Percentiles rank a stretch among this genome's conserved stretches.
Conservation (phyloP, 768 basidiomycete genomes). For the Podaxis carcinomalis region DNA sequence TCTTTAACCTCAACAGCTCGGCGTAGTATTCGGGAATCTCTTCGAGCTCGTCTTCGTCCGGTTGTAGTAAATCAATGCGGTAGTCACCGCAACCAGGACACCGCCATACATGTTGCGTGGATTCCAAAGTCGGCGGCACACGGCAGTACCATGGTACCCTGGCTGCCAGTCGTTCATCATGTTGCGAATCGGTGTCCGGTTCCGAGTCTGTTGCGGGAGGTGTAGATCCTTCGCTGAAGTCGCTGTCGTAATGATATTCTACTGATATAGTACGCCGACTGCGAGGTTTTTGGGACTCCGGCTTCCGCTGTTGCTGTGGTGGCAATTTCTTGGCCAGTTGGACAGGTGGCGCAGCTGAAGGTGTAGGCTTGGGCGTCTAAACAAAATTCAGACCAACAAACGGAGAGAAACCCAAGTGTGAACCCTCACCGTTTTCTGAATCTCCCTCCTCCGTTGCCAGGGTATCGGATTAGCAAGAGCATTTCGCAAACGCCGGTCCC, state of each 20-base stretch:
- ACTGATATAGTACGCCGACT: neutral
- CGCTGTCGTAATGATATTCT: slow-evolving; percentile 43
- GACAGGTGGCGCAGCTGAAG: neutral
- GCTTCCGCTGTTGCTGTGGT: neutral
- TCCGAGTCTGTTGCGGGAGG: slow-evolving; percentile 37
- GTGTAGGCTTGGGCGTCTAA: neutral
- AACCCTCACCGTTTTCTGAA: neutral
- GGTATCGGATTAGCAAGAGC: slow-evolving; percentile 10
- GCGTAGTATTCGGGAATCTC: slow-evolving; percentile 19
- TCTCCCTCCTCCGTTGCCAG: slow-evolving; percentile 12
- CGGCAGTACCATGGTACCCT: slow-evolving; percentile 33
- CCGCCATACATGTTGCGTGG: slow-evolving; percentile 45
- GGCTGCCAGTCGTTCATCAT: slow-evolving; percentile 15
- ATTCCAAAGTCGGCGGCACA: slow-evolving; percentile 33
- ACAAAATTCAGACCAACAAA: neutral
- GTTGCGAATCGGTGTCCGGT: slow-evolving; percentile 17
- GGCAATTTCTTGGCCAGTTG: neutral
- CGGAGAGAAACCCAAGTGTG: neutral
- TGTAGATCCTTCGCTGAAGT: slow-evolving; percentile 53
- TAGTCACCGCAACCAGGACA: slow-evolving; percentile 40
- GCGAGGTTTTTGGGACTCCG: neutral
- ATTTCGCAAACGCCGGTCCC: slow-evolving; percentile 23
- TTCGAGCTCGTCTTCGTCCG: slow-evolving; percentile 28
- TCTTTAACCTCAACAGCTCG: slow-evolving; percentile 22
- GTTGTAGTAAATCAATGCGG: slow-evolving; percentile 41